Evolutionary conservation across 768 basidiomycete genomes (phyloP).

Genomic region (Rubroboletus pulcherrimus): DNA sequence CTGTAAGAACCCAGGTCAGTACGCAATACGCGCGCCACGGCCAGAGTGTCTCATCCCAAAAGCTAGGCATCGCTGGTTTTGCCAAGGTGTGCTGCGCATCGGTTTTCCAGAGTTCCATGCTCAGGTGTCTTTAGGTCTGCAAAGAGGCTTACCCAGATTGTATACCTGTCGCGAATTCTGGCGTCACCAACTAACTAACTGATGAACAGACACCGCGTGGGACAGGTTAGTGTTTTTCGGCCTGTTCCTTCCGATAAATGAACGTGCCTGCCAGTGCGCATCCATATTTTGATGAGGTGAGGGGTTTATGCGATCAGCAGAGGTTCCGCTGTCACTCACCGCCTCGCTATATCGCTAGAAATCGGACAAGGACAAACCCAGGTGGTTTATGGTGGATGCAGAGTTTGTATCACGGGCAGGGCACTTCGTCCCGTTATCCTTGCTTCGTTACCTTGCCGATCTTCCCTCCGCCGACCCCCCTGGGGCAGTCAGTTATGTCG

Average conservation of each 20-base stretch:
- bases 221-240: slow-evolving; percentile 53
- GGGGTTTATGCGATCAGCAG: slow-evolving; percentile 16
- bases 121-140: slow-evolving; percentile 46
- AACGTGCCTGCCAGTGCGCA: slow-evolving; percentile 44
- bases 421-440: slow-evolving; percentile 74
- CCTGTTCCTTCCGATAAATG: slow-evolving; percentile 2
- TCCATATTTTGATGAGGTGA: slow-evolving; percentile 76
- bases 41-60: slow-evolving; percentile 8
- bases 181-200: slow-evolving; percentile 4
- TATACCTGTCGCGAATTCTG: slow-evolving; percentile 36
- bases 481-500: slow-evolving; percentile 62
- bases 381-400: slow-evolving; percentile 91
- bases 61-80: slow-evolving; percentile 71
- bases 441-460: slow-evolving; percentile 64
- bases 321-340: background rate
- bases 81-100: slow-evolving; percentile 55
- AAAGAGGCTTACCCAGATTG: slow-evolving; percentile 90
- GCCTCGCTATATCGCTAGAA: slow-evolving; percentile 46
- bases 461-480: slow-evolving; percentile 38
- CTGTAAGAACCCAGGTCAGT: slow-evolving; percentile 73
- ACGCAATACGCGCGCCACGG: background rate
- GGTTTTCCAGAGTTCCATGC: background rate
- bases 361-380: slow-evolving; percentile 69
- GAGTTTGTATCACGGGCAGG: slow-evolving; percentile 59
- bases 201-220: slow-evolving; percentile 77